phyloP scores from a whole-genome alignment of 305 asterid species.

The Ruellia speciosa region DNA sequence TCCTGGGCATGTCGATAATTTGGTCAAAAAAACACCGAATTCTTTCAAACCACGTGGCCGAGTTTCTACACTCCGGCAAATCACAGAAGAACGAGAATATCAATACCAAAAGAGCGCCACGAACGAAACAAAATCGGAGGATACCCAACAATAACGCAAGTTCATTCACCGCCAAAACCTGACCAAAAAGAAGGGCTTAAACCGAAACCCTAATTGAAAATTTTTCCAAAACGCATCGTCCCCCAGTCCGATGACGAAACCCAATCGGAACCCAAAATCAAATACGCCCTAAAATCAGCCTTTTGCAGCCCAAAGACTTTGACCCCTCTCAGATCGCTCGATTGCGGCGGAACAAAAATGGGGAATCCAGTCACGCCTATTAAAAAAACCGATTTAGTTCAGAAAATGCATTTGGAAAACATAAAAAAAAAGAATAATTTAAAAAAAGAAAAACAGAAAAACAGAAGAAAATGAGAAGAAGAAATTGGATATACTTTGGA shows the following conservation, averaged over 20 bases:
- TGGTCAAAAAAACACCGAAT: slow-evolving; percentile 7
- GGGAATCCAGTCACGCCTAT: slow-evolving; percentile 17
- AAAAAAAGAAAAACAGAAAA: no score
- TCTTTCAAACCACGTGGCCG: slow-evolving; percentile 24
- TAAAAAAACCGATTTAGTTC: no score
- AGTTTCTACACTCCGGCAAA: slow-evolving; percentile 21
- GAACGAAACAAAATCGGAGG: slow-evolving; percentile 18
- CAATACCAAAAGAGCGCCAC: slow-evolving; percentile 3
- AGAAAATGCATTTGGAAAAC: no score
- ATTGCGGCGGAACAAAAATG: slow-evolving; percentile 40
- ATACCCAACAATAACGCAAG: background rate
- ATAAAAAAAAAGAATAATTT: no score
- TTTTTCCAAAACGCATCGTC: slow-evolving; percentile 16
- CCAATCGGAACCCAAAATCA: slow-evolving; percentile 19
- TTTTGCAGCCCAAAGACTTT: slow-evolving; percentile 14
- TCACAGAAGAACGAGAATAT: slow-evolving; percentile 6
- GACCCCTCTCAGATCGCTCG: slow-evolving; percentile 48
- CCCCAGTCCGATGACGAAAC: slow-evolving; percentile 24
- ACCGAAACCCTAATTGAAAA: slow-evolving; percentile 46
- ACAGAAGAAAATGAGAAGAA: no score
- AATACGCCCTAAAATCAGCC: slow-evolving; percentile 18
- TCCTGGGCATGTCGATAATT: slow-evolving; percentile 60
- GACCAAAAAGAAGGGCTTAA: background rate
- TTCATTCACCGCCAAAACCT: background rate
- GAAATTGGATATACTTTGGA: no score